phyloP scores from a whole-genome alignment of 2,329 filamentous ascomycete genomes.

The Lachnellula arida region DNA sequence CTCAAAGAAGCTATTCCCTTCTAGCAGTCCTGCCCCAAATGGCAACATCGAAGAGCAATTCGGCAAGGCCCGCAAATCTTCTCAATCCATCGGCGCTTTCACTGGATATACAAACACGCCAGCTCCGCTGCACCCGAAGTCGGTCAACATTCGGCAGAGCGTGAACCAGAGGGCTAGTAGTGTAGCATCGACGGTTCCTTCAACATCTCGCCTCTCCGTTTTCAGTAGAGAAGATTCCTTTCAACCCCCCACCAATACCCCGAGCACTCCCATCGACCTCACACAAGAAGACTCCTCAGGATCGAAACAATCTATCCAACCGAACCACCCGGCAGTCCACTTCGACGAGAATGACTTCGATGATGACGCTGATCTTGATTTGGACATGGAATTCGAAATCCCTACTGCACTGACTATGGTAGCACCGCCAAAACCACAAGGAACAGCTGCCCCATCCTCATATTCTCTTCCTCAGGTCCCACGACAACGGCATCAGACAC shows the following conservation, averaged over 20 bases:
- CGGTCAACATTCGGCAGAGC: slow-evolving; percentile 20
- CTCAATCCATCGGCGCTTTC: slow-evolving; percentile 33
- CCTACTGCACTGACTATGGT: slow-evolving; percentile 19
- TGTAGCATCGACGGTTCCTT: not conserved
- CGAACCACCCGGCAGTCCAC: slow-evolving; percentile 36
- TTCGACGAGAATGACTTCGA: slow-evolving; percentile 83
- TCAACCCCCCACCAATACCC: slow-evolving; percentile 31
- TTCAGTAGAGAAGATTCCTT: slow-evolving; percentile 45
- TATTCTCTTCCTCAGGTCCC: slow-evolving; percentile 7
- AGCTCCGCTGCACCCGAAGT: slow-evolving; percentile 17
- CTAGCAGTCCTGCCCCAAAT: slow-evolving; percentile 47
- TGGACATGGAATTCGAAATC: slow-evolving; percentile 51
- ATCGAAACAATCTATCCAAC: slow-evolving; percentile 19
- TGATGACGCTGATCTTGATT: slow-evolving; percentile 72
- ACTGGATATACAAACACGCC: slow-evolving; percentile 30
- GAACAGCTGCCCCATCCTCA: slow-evolving; percentile 11
- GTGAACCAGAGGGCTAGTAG: slow-evolving; percentile 7
- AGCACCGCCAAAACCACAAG: slow-evolving; percentile 40
- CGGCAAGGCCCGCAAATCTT: slow-evolving; percentile 40
- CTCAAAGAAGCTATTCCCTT: slow-evolving; percentile 51
- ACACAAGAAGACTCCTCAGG: slow-evolving; percentile 28
- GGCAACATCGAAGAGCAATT: slow-evolving; percentile 48
- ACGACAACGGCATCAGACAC: slow-evolving; percentile 1
- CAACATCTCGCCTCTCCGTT: slow-evolving; percentile 39
- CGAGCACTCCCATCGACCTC: slow-evolving; percentile 34